Evolutionary conservation across 306 rosid genomes (phyloP).

Genomic region (Abrus precatorius): DNA sequence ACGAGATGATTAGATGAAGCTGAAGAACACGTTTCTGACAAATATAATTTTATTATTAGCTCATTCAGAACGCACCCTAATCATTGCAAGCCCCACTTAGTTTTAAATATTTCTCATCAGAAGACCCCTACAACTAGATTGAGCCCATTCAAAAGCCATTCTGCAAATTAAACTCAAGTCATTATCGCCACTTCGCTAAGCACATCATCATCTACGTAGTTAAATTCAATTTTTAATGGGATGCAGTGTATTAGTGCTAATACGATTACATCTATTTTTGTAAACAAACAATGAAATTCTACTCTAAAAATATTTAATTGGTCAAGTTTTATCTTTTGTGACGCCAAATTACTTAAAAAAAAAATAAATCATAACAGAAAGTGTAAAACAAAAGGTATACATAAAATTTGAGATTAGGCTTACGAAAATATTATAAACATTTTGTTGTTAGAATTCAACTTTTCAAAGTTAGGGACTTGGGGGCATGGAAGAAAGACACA

Average conservation of each 20-base stretch:
- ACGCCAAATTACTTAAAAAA: neutral
- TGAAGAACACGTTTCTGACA: neutral
- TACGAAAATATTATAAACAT: neutral
- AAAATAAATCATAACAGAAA: neutral
- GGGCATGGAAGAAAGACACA: neutral
- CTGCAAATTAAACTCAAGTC: neutral
- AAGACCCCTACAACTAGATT: neutral
- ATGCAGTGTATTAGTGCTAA: no score
- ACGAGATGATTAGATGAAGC: neutral
- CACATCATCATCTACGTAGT: no score
- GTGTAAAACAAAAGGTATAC: neutral
- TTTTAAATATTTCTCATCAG: neutral
- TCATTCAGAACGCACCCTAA: neutral
- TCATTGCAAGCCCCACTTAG: neutral
- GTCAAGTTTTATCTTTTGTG: neutral
- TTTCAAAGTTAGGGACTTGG: neutral
- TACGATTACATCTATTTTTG: no score
- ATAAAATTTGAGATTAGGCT: neutral
- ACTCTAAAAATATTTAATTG: neutral
- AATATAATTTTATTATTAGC: neutral
- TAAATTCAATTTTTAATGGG: neutral
- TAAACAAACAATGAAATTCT: no score
- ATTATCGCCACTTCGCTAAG: neutral
- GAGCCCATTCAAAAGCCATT: slow-evolving; percentile 2
- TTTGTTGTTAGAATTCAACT: neutral